Evolutionary conservation across 2,329 filamentous ascomycete species (phyloP).

Genomic region (Xylariaceae sp.): DNA sequence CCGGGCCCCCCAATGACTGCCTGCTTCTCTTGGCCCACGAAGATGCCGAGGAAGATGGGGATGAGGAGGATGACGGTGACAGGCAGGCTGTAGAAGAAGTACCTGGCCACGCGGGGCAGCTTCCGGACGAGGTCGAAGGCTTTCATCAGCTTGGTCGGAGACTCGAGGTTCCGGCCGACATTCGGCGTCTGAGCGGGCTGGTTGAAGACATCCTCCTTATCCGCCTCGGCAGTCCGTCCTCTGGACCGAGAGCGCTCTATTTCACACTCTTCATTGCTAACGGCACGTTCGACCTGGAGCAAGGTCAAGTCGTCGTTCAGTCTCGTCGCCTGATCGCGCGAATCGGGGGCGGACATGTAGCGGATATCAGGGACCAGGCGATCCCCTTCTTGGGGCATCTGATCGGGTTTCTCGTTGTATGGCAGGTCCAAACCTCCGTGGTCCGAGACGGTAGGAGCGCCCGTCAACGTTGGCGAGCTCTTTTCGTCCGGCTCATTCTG

Average conservation of each 20-base stretch:
- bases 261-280: slow-evolving; percentile 23
- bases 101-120: slow-evolving; percentile 61
- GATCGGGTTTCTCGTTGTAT: slow-evolving; percentile 10
- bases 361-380: slow-evolving; percentile 11
- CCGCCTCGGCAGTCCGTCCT: slow-evolving; percentile 17
- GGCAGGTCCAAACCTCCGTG: slow-evolving; percentile 11
- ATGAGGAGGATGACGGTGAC: slow-evolving; percentile 59
- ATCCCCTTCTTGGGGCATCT: slow-evolving; percentile 17
- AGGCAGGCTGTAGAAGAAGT: slow-evolving; percentile 66
- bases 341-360: slow-evolving; percentile 22
- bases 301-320: slow-evolving; percentile 29
- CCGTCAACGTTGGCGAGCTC: slow-evolving; percentile 15
- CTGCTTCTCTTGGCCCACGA: slow-evolving; percentile 42
- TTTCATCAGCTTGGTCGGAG: slow-evolving; percentile 55
- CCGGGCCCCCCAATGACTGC: slow-evolving; percentile 59
- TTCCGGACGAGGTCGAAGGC: slow-evolving; percentile 51
- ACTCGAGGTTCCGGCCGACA: slow-evolving; percentile 44
- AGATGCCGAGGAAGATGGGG: slow-evolving; percentile 59
- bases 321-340: slow-evolving; percentile 25
- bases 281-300: slow-evolving; percentile 29
- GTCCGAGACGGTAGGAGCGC: slow-evolving; percentile 4
- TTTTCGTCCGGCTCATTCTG: slow-evolving; percentile 18
- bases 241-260: slow-evolving; percentile 23
- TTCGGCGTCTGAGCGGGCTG: slow-evolving; percentile 18
- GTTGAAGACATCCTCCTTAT: slow-evolving; percentile 30